phyloP scores from a whole-genome alignment of 2,329 filamentous ascomycete genomes.

The Penicillium sp. region DNA sequence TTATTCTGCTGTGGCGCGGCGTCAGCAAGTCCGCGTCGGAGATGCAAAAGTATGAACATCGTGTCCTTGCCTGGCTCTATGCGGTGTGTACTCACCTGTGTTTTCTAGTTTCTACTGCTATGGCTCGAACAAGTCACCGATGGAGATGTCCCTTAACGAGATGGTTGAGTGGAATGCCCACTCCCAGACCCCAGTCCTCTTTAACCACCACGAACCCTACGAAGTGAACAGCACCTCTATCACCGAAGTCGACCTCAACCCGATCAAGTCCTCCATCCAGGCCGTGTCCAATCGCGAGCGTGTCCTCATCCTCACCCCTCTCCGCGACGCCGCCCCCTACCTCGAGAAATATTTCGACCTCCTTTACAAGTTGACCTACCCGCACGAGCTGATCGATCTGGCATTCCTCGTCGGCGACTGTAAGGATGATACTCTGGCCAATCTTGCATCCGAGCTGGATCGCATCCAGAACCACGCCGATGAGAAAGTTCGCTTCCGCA shows the following conservation, averaged over 20 bases:
- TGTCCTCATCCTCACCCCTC: constrained; percentile 83
- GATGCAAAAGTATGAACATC: constrained; percentile 72
- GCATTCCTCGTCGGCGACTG: constrained; percentile 93
- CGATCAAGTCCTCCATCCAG: constrained; percentile 72
- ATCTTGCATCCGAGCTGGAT: constrained; percentile 77
- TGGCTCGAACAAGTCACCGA: constrained; percentile 90
- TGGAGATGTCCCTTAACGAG: constrained; percentile 91
- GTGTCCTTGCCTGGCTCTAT: constrained; percentile 1
- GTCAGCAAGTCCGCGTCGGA: constrained; percentile 75
- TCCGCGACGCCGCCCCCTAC: constrained; percentile 80
- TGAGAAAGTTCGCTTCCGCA: constrained; percentile 79
- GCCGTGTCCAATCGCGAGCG: constrained; percentile 77
- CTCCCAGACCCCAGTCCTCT: constrained; percentile 85
- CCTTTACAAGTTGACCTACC: constrained; percentile 82
- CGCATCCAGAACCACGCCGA: constrained; percentile 73
- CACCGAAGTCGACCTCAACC: constrained; percentile 75
- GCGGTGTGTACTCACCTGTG: constrained; percentile 12
- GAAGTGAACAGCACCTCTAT: constrained; percentile 79
- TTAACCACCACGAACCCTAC: constrained; percentile 89
- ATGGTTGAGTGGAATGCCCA: constrained; percentile 84
- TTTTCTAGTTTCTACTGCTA: constrained; percentile 84
- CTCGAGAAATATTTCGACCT: constrained; percentile 91
- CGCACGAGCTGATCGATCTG: constrained; percentile 90
- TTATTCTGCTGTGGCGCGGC: constrained; percentile 83
- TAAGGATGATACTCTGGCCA: constrained; percentile 83